Conservation (phyloP, 1,284 basidiomycete genomes). For the Trametes versicolor region DNA sequence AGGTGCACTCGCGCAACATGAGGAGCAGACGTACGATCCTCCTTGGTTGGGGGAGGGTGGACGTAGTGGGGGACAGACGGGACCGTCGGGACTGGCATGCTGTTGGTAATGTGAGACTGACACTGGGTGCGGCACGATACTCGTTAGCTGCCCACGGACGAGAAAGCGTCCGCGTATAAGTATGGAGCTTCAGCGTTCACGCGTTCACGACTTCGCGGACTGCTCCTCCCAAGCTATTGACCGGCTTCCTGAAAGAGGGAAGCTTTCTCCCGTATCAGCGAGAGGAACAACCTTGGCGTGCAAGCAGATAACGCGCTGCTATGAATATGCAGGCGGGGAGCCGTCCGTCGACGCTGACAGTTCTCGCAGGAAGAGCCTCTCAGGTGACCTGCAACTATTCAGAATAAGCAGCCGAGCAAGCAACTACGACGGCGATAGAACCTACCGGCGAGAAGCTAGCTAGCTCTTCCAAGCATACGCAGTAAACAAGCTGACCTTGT, state of each 20-base stretch:
- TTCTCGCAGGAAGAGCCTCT: not conserved
- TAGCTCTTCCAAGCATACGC: not conserved
- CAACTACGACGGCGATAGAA: not conserved
- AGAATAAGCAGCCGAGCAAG: not conserved
- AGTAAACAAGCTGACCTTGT: constrained; percentile 10
- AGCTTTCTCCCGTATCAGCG: not conserved
- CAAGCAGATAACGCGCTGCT: not conserved
- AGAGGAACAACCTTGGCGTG: too few relatives aligned
- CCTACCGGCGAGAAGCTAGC: not conserved
- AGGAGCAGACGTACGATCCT: not conserved
- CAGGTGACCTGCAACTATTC: not conserved
- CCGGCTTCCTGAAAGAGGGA: not conserved
- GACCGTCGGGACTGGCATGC: constrained; percentile 19
- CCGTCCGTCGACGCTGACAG: not conserved
- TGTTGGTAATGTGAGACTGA: not conserved
- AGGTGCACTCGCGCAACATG: not conserved
- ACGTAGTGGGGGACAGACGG: constrained; percentile 37
- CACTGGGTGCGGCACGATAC: not conserved
- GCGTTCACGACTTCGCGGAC: too few relatives aligned
- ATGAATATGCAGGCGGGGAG: constrained; percentile 1
- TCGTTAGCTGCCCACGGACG: not conserved
- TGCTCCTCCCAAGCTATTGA: too few relatives aligned
- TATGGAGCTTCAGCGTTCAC: not conserved
- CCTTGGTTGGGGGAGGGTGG: constrained; percentile 1
- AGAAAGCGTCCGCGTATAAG: not conserved